Evolutionary conservation across 768 basidiomycete species (phyloP), one percentile per base, ranked within the genome.

Genomic region (Cyathus striatus): DNA sequence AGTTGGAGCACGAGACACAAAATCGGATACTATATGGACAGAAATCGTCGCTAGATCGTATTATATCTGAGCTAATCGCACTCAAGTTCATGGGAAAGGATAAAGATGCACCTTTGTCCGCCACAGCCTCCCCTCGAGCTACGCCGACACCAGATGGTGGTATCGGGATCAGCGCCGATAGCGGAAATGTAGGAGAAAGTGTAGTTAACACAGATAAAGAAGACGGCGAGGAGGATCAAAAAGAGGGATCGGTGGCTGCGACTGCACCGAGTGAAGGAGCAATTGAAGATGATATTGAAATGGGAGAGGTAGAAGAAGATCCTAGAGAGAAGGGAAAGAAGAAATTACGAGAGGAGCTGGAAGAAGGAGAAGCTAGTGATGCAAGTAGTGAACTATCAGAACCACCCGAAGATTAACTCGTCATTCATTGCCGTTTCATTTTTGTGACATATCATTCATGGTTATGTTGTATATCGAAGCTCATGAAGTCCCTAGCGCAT

Each of bases 351-450:
- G 87, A 90, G 52, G 89, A 91, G 39, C 62, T 89, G 48, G 89
- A 91, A 56, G 89, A 91, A 64, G 89, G 89, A 20, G 89, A 91
- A 61, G 87, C 89, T 25, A 89, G 84, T 44, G 87, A 90, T 54
- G 72, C 74, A 30, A 87, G 86, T 53, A 90, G 86, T 54, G 81
- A 78, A 49, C 68, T 89, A 41, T 86, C 87, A 17, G 87, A 88
- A 30, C 81, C 78, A 42, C 86, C 87, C 47, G 84, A 87, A 53
- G 72, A 73, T 51, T 68, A 46, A 42, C 46, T 36, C 27, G 42
- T 38, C 23, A 41, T 44, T 33, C 52, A 38, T 57, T 40, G 46
- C 44, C 42, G 40, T 55, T 51, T 50, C 34, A 32, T 26, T 43
- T 27, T 45, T 42, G 44, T 20, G 34, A 38, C 47, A 36, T 44